Percentiles rank a stretch among this genome's conserved stretches.
Evolutionary conservation across 768 basidiomycete genomes (phyloP).

Genomic region (Russula earlei): DNA sequence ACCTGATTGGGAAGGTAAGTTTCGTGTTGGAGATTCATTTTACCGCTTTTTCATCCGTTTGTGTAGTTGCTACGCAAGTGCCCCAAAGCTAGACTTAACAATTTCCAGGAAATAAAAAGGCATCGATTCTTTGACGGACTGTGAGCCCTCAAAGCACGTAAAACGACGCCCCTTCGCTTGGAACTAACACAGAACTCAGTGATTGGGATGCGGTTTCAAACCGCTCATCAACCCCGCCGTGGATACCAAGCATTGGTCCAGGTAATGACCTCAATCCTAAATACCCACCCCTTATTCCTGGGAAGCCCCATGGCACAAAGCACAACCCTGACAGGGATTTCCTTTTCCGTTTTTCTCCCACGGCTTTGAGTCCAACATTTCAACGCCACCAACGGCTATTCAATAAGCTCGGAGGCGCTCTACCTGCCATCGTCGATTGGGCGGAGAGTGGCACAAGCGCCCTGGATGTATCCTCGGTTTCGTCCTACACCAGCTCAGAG

Average conservation of each 20-base stretch:
- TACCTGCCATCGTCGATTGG: constrained; percentile 5
- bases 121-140: constrained; percentile 10
- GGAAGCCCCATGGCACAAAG: background rate
- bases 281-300: background rate
- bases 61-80: constrained; percentile 6
- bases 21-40: background rate
- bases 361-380: constrained; percentile 4
- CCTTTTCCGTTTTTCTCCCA: constrained; percentile 10
- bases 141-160: background rate
- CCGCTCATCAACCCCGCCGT: constrained; percentile 7
- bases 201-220: constrained; percentile 5
- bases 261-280: background rate
- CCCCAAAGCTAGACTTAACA: constrained; percentile 2
- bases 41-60: background rate
- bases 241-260: constrained; percentile 4
- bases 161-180: background rate
- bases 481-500: background rate
- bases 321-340: constrained; percentile 5
- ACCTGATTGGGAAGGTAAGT: constrained; percentile 7
- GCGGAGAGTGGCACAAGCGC: background rate
- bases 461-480: background rate
- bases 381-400: constrained; percentile 10
- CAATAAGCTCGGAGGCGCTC: background rate
- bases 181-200: background rate
- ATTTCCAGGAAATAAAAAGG: constrained; percentile 3